Evolutionary conservation across 164 flowering plant species (phyloP), one percentile per base, ranked within the genome.

Genomic region (Akebia trifoliata): DNA sequence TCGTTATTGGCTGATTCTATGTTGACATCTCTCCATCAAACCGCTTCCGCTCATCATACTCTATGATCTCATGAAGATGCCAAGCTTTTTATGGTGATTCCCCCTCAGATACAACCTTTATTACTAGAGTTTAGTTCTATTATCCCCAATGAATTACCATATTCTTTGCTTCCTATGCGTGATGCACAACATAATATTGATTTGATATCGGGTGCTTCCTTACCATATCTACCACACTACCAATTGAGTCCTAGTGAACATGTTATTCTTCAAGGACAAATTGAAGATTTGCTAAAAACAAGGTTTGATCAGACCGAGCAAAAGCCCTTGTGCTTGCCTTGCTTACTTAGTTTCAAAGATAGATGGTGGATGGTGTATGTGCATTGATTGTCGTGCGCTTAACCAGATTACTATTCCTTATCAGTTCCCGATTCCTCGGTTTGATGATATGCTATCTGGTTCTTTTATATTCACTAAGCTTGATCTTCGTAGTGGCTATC

Each of bases 341-440:
- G 17, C 32, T 10, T 34, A 34, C 18, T 59, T 59, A 35, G 38
- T 34, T 22, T 11, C 40, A 59, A 45, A 59, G 43, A 59, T 46
- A 21, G 53, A 59, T 46, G 62, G 62, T 7, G 31, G 31, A 10
- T 57, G 60, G 49, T 25, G 37, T 28, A 26, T 57, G 21, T 57
- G 60, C 24, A 42, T 42, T 42, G 50, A 57, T 59, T 12, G 43
- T 32, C 39, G 20, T 4, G 29, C 62, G 0, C n/a, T 45, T 45
- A 47, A 59, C 8, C 1, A 22, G 29, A 46, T 46, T 9, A 59
- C 9, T 1, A 59, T 47, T 34, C 21, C 36, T 11, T 45, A 59
- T 20, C 28, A 21, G 20, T 59, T 59, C 11, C 43, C 34, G 2
- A 30, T 46, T 31, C 60, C 60, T 22, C 37, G 38, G 1, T 24